Conservation (phyloP, 179 eudicot species). For the Patellifolia procumbens region DNA sequence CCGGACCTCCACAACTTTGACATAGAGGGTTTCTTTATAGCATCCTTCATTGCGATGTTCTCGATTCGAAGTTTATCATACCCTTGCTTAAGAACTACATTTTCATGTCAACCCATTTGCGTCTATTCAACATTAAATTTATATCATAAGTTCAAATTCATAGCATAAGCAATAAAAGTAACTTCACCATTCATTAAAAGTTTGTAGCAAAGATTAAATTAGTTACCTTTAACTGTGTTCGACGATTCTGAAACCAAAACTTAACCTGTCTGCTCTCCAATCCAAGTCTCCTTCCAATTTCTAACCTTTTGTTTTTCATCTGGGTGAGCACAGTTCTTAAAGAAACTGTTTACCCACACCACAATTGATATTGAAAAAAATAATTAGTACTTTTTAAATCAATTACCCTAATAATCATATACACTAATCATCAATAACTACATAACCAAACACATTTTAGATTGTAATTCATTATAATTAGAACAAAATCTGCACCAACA, state of each 20-base stretch:
- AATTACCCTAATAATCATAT: conserved; percentile 15
- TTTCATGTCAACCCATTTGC: conserved; percentile 68
- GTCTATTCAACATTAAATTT: conserved; percentile 43
- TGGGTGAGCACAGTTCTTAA: conserved; percentile 52
- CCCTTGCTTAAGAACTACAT: conserved; percentile 53
- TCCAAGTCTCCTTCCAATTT: conserved; percentile 49
- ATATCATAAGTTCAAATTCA: background rate
- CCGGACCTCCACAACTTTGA: conserved; percentile 60
- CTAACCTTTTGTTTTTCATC: conserved; percentile 58
- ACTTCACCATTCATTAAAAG: background rate
- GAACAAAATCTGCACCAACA: background rate
- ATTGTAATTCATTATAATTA: background rate
- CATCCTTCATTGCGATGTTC: conserved; percentile 59
- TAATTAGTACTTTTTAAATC: conserved; percentile 8
- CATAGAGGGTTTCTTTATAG: conserved; percentile 58
- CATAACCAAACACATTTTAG: conserved; percentile 19
- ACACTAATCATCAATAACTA: background rate
- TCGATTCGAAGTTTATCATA: conserved; percentile 62
- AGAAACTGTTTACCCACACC: conserved; percentile 35
- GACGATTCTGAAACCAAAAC: conserved; percentile 68
- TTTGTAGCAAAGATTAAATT: background rate
- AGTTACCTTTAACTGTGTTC: conserved; percentile 60
- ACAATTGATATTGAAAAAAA: conserved; percentile 1
- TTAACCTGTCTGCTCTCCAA: conserved; percentile 55
- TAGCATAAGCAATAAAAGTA: background rate